Evolutionary conservation across 2,329 filamentous ascomycete genomes (phyloP).

Genomic region (Magnaporthales sp.): DNA sequence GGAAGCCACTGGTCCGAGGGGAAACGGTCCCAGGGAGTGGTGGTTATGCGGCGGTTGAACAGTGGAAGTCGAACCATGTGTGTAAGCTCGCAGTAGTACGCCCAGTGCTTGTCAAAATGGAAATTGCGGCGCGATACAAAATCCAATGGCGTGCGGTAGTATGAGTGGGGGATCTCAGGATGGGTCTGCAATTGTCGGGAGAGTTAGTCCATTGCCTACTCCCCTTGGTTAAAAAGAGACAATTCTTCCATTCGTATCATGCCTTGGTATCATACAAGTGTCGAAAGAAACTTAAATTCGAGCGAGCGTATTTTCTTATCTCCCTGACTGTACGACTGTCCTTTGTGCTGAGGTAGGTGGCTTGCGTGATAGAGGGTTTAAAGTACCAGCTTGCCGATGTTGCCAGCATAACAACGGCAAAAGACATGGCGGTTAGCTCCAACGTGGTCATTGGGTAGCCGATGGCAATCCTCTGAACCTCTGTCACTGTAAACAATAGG

Average conservation of each 20-base stretch:
- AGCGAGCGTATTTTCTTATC: slow-evolving; percentile 8
- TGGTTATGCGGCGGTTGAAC: slow-evolving; percentile 11
- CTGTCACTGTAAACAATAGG: slow-evolving; percentile 15
- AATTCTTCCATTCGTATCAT: too few species aligned
- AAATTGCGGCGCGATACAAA: slow-evolving; percentile 17
- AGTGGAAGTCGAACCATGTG: slow-evolving; percentile 11
- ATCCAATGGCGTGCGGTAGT: slow-evolving; percentile 22
- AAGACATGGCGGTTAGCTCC: slow-evolving; percentile 18
- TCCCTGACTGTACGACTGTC: slow-evolving; percentile 6
- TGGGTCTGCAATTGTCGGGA: slow-evolving; percentile 15
- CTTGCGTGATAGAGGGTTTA: slow-evolving; percentile 12
- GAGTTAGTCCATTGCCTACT: too few species aligned
- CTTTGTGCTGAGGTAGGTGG: slow-evolving; percentile 9
- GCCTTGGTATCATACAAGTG: background rate
- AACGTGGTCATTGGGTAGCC: slow-evolving; percentile 17
- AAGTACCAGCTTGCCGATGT: slow-evolving; percentile 13
- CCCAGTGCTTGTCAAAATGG: slow-evolving; percentile 14
- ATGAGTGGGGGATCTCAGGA: slow-evolving; percentile 12
- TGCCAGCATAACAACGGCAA: slow-evolving; percentile 15
- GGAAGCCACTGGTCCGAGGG: slow-evolving; percentile 14
- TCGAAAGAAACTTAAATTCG: slow-evolving; percentile 4
- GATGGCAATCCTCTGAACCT: slow-evolving; percentile 11
- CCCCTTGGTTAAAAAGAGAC: too few species aligned
- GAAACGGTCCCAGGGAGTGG: slow-evolving; percentile 14
- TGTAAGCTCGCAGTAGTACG: slow-evolving; percentile 12